Conservation (phyloP, 306 rosid genomes). For the Cercis canadensis region DNA sequence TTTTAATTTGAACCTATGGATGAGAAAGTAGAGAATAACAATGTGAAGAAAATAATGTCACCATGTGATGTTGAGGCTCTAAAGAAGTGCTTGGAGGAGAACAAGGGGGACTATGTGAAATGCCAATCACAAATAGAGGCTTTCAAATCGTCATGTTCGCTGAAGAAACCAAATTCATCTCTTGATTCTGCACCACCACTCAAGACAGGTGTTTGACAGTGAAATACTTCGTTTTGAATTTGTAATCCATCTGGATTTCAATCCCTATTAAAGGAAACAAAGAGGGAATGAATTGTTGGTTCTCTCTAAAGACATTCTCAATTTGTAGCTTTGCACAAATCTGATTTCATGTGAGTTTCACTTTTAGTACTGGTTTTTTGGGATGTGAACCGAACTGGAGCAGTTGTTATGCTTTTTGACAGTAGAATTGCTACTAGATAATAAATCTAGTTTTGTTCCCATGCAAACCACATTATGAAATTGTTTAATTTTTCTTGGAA, state of each 20-base stretch:
- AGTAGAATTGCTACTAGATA: slow-evolving; percentile 1
- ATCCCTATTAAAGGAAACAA: neutral
- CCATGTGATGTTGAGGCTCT: slow-evolving; percentile 86
- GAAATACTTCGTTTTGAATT: slow-evolving; percentile 10
- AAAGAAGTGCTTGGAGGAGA: slow-evolving; percentile 87
- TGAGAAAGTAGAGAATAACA: slow-evolving; percentile 39
- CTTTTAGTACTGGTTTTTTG: slow-evolving; percentile 8
- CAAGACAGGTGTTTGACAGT: slow-evolving; percentile 26
- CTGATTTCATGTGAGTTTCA: neutral
- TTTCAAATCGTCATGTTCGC: slow-evolving; percentile 73
- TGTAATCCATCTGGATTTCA: slow-evolving; percentile 24
- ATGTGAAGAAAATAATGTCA: slow-evolving; percentile 54
- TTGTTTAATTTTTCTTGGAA: neutral
- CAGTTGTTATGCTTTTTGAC: neutral
- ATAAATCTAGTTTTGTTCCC: neutral
- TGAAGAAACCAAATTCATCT: slow-evolving; percentile 60
- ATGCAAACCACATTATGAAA: slow-evolving; percentile 18
- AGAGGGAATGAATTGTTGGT: slow-evolving; percentile 9
- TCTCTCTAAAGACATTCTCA: neutral
- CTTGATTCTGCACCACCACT: slow-evolving; percentile 39
- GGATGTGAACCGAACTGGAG: slow-evolving; percentile 22
- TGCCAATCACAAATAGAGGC: slow-evolving; percentile 85
- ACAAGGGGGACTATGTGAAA: slow-evolving; percentile 79
- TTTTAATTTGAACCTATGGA: slow-evolving; percentile 50
- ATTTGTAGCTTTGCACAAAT: slow-evolving; percentile 17